Evolutionary conservation across 495 filamentous ascomycete genomes (phyloP).

Genomic region (Chaetomium fimeti): DNA sequence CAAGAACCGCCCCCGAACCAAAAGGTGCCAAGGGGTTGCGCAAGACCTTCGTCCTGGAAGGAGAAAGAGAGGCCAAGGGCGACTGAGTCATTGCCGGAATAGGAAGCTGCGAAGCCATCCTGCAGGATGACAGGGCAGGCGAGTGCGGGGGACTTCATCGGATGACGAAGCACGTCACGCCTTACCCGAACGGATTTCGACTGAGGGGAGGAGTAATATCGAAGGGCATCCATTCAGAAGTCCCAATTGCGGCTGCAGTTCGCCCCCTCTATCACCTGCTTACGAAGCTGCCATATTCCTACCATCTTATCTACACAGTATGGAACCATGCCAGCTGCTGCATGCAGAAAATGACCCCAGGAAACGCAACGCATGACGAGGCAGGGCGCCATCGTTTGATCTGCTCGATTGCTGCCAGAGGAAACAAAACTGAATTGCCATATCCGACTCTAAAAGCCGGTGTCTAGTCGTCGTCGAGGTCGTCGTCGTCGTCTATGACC

Average conservation of each 20-base stretch:
- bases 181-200: not conserved
- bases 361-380: slow-evolving; percentile 8
- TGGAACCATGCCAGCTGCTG: not conserved
- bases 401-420: not conserved
- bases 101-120: slow-evolving; percentile 27
- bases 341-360: not conserved
- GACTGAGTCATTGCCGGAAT: slow-evolving; percentile 15
- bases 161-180: slow-evolving; percentile 14
- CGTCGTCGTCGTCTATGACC: slow-evolving; percentile 12
- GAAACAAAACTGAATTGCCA: slow-evolving; percentile 6
- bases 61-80: not conserved
- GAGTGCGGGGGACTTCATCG: not conserved
- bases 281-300: not conserved
- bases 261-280: not conserved
- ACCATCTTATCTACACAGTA: too few species aligned
- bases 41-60: not conserved
- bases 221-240: not conserved
- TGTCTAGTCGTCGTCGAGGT: not conserved
- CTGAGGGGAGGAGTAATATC: not conserved
- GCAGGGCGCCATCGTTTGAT: not conserved
- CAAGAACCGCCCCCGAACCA: not conserved
- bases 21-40: not conserved
- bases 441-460: not conserved
- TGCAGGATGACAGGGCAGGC: slow-evolving; percentile 6
- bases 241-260: slow-evolving; percentile 4